Evolutionary conservation across 345 rosid species (phyloP), one percentile per base, ranked within the genome.

Genomic region (Cardiospermum halicacabum): DNA sequence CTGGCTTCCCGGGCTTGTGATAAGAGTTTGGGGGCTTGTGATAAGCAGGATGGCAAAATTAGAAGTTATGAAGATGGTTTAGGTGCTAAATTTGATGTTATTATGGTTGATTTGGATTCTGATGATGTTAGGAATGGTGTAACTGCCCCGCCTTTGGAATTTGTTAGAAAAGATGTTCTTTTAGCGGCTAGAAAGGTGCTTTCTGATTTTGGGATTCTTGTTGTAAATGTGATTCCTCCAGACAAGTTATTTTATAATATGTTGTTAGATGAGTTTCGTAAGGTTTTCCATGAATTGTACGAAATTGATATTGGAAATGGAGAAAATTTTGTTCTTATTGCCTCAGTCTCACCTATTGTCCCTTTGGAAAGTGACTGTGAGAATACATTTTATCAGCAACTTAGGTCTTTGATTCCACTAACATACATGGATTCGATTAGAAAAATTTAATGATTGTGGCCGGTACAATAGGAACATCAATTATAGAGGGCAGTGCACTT

Each of bases 91-190:
- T 92, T 89, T 76, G 93, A 92, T 71, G 87, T 78, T 13, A 63
- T 88, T 58, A 85, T 89, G 97, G 87, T 94, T 75, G 95, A 94
- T 82, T 72, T 94, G 21, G 92, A 94, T 73, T 81, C 91, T 0
- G 70, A 40, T 15, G 83, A 87, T 78, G 71, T 74, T 7, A 51
- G 70, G 31, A 82, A 69, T 32, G 92, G 94, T 42, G 30, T 77
- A 22, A 78, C 76, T 62, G 95, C 96, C 56, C 97, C 97, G 7
- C 97, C 96, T 1, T 7, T 73, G 32, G 91, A 82, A 62, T 84
- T 89, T 73, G 58, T 85, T 40, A 62, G 65, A 22, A 82, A 54
- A 70, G 49, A 76, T 18, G 74, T 82, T 56, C 75, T 94, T 71
- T 45, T 65, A 27, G 86, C 92, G 71, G 81, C 85, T 11, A 84